A percentile compares a stretch with the other conserved stretches of the same genome.
Conservation (phyloP, 2,329 filamentous ascomycete species). For the Microsporum canis region DNA sequence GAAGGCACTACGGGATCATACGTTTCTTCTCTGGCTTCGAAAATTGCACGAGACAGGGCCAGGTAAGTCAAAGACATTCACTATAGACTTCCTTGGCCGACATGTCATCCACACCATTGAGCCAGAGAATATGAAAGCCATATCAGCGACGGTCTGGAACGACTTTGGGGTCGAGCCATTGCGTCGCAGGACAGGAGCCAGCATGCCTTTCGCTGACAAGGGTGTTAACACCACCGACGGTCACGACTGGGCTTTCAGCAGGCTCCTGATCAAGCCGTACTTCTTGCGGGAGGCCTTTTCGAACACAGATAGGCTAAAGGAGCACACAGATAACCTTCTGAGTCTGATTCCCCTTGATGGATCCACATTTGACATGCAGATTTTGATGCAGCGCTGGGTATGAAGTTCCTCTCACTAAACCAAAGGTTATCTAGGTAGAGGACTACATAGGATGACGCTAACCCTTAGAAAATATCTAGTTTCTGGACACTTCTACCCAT, state of each 20-base stretch:
- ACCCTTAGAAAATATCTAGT: background rate
- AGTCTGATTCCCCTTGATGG: constrained; percentile 6
- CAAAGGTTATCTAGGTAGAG: background rate
- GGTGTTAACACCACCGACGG: constrained; percentile 10
- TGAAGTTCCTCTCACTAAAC: background rate
- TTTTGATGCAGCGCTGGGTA: constrained; percentile 14
- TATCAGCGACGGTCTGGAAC: background rate
- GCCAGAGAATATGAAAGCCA: background rate
- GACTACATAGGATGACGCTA: background rate
- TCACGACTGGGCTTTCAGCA: constrained; percentile 9
- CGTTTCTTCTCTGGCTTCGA: background rate
- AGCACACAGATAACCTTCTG: background rate
- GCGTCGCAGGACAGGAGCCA: constrained; percentile 5
- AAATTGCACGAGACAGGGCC: background rate
- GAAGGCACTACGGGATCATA: background rate
- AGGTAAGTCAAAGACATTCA: background rate
- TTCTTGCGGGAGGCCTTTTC: constrained; percentile 9
- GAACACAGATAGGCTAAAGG: background rate
- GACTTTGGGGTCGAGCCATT: constrained; percentile 11
- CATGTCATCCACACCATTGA: background rate
- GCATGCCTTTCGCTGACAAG: background rate
- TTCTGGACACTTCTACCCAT: constrained; percentile 14
- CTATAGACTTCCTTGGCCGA: background rate
- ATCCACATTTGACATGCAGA: constrained; percentile 8
- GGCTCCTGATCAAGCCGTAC: constrained; percentile 11